A percentile compares a stretch with the other conserved stretches of the same genome.
Conservation (phyloP, 495 filamentous ascomycete species). For the Thermothielavioides terrestris region DNA sequence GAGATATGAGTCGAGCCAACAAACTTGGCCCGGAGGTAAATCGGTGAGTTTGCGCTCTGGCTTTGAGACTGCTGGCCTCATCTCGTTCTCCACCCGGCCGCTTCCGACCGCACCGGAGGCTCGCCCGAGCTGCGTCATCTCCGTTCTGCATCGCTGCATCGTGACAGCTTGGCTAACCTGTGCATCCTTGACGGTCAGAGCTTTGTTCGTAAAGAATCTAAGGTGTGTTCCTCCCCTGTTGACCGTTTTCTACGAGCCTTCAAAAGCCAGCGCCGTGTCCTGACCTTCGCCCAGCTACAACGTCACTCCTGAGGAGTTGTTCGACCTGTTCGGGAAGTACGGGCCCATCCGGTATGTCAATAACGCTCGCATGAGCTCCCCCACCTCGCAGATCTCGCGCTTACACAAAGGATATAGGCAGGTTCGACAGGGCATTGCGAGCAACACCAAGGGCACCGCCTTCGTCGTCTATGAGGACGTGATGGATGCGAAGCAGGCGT, state of each 20-base stretch:
- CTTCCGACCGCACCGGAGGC: background rate
- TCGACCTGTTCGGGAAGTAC: constrained; percentile 92
- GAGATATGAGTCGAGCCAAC: constrained; percentile 70
- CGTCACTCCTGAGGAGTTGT: constrained; percentile 87
- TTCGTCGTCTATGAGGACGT: constrained; percentile 99
- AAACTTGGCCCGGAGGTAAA: constrained; percentile 97
- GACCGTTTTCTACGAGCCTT: no score
- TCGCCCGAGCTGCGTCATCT: constrained; percentile 6
- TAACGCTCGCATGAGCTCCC: background rate
- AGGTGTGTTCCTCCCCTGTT: constrained; percentile 49
- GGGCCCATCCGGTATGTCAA: constrained; percentile 75
- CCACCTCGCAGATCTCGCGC: background rate
- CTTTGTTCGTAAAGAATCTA: constrained; percentile 97
- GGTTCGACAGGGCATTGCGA: constrained; percentile 96
- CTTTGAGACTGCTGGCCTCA: background rate
- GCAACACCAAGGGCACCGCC: constrained; percentile 94
- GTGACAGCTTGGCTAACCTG: constrained; percentile 25
- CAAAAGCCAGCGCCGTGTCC: constrained; percentile 4
- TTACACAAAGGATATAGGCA: constrained; percentile 53
- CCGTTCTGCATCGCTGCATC: background rate
- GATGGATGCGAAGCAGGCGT: constrained; percentile 96
- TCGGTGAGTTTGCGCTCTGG: constrained; percentile 50
- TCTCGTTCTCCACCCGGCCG: constrained; percentile 3
- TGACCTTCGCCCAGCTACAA: constrained; percentile 61
- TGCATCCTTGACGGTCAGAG: constrained; percentile 45